Conservation (phyloP, 805 yeast species). For the Millerozyma miso region DNA sequence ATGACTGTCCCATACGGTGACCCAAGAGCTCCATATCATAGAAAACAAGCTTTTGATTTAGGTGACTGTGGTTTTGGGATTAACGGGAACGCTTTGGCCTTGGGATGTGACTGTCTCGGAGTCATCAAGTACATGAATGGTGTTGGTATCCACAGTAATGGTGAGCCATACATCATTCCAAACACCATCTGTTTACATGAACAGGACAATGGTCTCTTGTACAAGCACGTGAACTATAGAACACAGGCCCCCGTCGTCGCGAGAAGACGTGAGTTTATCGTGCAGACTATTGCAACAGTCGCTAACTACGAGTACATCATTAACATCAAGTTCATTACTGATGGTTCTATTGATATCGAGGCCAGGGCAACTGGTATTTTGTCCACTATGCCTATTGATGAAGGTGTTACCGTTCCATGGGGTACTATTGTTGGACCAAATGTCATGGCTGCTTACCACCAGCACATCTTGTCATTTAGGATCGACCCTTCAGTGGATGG, state of each 20-base stretch:
- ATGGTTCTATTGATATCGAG: conserved; percentile 73
- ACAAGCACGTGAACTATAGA: conserved; percentile 78
- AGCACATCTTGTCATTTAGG: conserved; percentile 74
- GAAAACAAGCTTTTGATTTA: conserved; percentile 83
- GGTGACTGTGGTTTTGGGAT: conserved; percentile 85
- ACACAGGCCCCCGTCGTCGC: conserved; percentile 66
- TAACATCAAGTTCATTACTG: conserved; percentile 69
- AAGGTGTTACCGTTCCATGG: conserved; percentile 60
- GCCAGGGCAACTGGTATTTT: conserved; percentile 84
- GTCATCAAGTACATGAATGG: conserved; percentile 71
- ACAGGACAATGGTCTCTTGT: conserved; percentile 71
- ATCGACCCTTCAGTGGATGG: conserved; percentile 83
- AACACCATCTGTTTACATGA: conserved; percentile 79
- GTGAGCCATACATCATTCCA: conserved; percentile 59
- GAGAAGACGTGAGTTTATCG: conserved; percentile 73
- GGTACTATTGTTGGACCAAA: conserved; percentile 78
- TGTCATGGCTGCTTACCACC: conserved; percentile 81
- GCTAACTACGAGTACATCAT: conserved; percentile 80
- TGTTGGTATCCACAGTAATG: conserved; percentile 50
- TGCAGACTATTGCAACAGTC: conserved; percentile 79
- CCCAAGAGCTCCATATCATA: conserved; percentile 73
- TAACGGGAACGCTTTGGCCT: conserved; percentile 59
- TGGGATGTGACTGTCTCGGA: conserved; percentile 84
- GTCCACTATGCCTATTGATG: conserved; percentile 80
- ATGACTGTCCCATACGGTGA: conserved; percentile 90